These are phyloP conservation scores for Rhizophora apiculata DNA, from an alignment of 345 rosid genomes.

Conservation along the genomic window DNA sequence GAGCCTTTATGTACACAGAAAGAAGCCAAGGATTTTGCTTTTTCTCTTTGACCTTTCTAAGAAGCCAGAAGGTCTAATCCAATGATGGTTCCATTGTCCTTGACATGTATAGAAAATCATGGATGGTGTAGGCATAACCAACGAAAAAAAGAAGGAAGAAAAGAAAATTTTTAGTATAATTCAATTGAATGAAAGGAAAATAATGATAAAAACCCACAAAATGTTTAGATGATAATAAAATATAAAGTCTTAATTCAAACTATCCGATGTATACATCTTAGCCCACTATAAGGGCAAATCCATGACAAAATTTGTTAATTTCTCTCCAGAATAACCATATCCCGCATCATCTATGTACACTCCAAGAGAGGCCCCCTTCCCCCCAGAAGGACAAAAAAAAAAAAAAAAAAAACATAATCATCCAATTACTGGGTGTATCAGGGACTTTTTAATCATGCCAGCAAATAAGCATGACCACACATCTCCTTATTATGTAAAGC, in stretches of 20 bases:
- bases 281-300: constrained; percentile 4
- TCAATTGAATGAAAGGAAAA: neutral
- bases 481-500: constrained; percentile 78
- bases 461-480: constrained; percentile 81
- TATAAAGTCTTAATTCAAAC: neutral
- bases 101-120: too few species aligned
- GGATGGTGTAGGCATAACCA: too few species aligned
- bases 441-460: constrained; percentile 55
- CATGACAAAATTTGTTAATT: constrained; percentile 24
- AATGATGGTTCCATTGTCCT: too few species aligned
- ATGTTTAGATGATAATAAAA: neutral
- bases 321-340: constrained; percentile 1
- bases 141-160: too few species aligned
- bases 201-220: neutral
- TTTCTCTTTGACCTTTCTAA: too few species aligned
- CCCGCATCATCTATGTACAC: constrained; percentile 34
- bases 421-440: too few species aligned
- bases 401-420: neutral
- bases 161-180: neutral
- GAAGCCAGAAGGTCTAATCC: too few species aligned
- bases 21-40: too few species aligned
- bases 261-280: neutral
- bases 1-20: too few species aligned
- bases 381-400: neutral
- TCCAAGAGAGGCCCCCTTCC: constrained; percentile 8